Evolutionary conservation across 2,329 filamentous ascomycete species (phyloP).

Genomic region (Calonectria pseudoreteaudii): DNA sequence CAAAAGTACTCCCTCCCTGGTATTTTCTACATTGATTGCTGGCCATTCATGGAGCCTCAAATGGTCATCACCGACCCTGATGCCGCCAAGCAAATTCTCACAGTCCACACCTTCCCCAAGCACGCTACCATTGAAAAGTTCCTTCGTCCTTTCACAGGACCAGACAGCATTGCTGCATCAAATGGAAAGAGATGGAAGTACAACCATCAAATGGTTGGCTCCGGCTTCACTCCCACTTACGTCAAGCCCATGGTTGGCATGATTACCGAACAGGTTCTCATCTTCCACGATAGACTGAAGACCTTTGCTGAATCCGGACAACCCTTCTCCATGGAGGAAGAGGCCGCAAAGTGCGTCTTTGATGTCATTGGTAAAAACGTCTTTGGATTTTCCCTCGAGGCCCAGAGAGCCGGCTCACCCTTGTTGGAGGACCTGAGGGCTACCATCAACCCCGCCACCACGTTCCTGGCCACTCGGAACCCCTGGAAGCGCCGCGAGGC

Average conservation of each 20-base stretch:
- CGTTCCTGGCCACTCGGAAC: neutral
- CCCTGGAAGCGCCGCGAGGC: neutral
- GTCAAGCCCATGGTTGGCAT: neutral
- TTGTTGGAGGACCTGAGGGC: slow-evolving; percentile 1
- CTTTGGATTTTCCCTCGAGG: slow-evolving; percentile 1
- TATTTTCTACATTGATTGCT: slow-evolving; percentile 5
- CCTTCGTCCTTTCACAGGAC: neutral
- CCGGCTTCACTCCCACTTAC: neutral
- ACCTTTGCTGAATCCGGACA: neutral
- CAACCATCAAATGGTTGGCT: slow-evolving; percentile 6
- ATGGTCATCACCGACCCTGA: slow-evolving; percentile 8
- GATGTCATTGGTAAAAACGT: slow-evolving; percentile 3
- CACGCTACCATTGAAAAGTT: neutral
- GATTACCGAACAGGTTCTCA: slow-evolving; percentile 1
- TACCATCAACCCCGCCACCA: neutral
- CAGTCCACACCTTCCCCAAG: slow-evolving; percentile 2
- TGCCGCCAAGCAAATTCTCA: neutral
- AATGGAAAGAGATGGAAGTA: neutral
- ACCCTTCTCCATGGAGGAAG: neutral
- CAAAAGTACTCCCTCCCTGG: neutral
- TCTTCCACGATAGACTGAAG: neutral
- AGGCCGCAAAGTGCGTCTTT: slow-evolving; percentile 2
- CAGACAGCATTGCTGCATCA: neutral
- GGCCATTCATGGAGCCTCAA: neutral
- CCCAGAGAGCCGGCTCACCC: neutral